Percentiles rank a stretch among this genome's conserved stretches.
Evolutionary conservation across 306 rosid genomes (phyloP).

Genomic region (Pterocarpus macrocarpus): DNA sequence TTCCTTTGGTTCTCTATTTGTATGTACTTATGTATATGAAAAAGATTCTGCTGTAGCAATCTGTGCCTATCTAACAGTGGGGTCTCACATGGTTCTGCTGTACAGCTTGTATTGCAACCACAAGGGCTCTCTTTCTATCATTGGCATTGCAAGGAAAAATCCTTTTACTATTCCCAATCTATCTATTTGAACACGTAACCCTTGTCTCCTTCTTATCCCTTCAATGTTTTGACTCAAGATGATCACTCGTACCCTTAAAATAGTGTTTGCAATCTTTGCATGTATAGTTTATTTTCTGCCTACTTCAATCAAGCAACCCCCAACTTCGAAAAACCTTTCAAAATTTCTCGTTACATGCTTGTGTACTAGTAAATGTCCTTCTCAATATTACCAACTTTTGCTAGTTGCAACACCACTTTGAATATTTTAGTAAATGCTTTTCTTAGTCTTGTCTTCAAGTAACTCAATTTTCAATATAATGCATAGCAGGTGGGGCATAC

Average conservation of each 20-base stretch:
- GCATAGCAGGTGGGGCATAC: constrained; percentile 44
- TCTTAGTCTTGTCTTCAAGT: constrained; percentile 41
- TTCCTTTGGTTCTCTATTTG: constrained; percentile 33
- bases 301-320: constrained; percentile 42
- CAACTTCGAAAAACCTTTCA: constrained; percentile 23
- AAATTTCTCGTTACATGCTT: constrained; percentile 25
- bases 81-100: constrained; percentile 48
- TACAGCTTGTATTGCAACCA: constrained; percentile 52
- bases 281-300: constrained; percentile 19
- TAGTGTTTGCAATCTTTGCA: constrained; percentile 33
- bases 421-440: constrained; percentile 41
- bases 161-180: constrained; percentile 27
- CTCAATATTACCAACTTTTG: constrained; percentile 1
- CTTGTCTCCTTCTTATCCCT: constrained; percentile 42
- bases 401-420: constrained; percentile 24
- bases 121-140: constrained; percentile 35
- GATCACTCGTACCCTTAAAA: constrained; percentile 33
- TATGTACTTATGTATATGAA: constrained; percentile 32
- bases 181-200: constrained; percentile 42
- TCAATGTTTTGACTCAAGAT: constrained; percentile 6
- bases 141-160: constrained; percentile 34
- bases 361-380: constrained; percentile 47
- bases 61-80: constrained; percentile 42
- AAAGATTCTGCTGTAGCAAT: constrained; percentile 46
- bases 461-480: constrained; percentile 30